Base-by-base conservation (phyloP, 2,329 filamentous ascomycete species). In the Penicillium fuscoglaucum region DNA sequence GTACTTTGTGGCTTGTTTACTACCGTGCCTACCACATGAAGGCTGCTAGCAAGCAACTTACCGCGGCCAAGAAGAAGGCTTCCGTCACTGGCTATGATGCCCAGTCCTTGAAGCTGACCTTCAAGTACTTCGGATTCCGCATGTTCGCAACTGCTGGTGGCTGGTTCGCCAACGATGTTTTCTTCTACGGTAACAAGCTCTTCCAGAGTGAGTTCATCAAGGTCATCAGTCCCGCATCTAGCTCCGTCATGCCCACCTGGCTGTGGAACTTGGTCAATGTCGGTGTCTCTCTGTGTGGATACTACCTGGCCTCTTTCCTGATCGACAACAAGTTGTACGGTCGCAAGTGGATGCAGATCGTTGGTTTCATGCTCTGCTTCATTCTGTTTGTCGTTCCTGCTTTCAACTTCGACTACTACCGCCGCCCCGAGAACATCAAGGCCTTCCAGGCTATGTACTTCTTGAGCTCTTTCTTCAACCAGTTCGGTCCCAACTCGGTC, bases 361-460 rank as follows among this genome's bases (percentile, higher is more conserved):
- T 97, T 65, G 93, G 93, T 60, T 98, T 98, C 84, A 74, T 96
- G 70, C 89, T 93, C 82, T 90, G 90, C 78, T 98, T 97, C 82
- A 82, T 97, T 78, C 88, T 96, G 77, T 98, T 98, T 78, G 83
- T 96, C 72, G 84, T 97, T 43, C 93, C 93, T 1, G 93, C 89
- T 46, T 96, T 96, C 84, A 82, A 91, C 72, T 96, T 88, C 80
- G 74, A 90, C 0, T 92, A 95, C 84, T 97, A 92, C 81, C 91
- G 85, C 21, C 82, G 81, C 50, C 79, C 83, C 1, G 80, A 81
- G 6, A 86, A 91, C 68, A 89, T 97, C 74, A 87, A 91, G 71
- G 81, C 83, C n/a, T 98, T 98, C 87, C 93, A 97, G 81, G 87
- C 93, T 72, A 96, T 98, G 91, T 97, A 97, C 84, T 97, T 96